Conservation (phyloP, 306 rosid genomes). For the Dalbergia cochinchinensis region DNA sequence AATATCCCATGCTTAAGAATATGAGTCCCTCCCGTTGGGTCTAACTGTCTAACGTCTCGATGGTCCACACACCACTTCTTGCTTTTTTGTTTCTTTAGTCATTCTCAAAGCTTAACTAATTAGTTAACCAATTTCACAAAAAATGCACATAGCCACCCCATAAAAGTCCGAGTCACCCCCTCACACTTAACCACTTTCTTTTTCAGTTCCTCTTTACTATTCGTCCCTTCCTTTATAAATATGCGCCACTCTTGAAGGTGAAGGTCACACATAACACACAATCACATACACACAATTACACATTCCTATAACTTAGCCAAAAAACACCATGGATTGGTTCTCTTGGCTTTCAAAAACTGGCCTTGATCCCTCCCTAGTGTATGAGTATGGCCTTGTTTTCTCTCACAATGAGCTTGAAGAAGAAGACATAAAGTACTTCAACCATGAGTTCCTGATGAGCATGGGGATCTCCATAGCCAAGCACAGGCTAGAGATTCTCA, state of each 20-base stretch:
- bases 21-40: too few species aligned
- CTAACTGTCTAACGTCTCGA: too few species aligned
- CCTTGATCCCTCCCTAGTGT: slow-evolving; percentile 79
- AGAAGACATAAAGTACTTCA: slow-evolving; percentile 83
- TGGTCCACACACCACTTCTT: slow-evolving; percentile 41
- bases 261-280: slow-evolving; percentile 34
- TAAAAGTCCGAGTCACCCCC: slow-evolving; percentile 41
- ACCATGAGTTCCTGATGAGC: slow-evolving; percentile 96
- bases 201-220: slow-evolving; percentile 41
- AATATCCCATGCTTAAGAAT: too few species aligned
- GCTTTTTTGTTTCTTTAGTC: slow-evolving; percentile 55
- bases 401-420: slow-evolving; percentile 91
- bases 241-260: slow-evolving; percentile 23
- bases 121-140: slow-evolving; percentile 34
- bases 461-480: slow-evolving; percentile 97
- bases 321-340: slow-evolving; percentile 85
- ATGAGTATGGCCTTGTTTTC: slow-evolving; percentile 84
- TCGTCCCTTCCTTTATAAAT: slow-evolving; percentile 30
- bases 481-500: slow-evolving; percentile 92
- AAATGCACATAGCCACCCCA: background rate
- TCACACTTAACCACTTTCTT: slow-evolving; percentile 40
- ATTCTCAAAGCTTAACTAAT: slow-evolving; percentile 68
- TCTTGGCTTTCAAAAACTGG: slow-evolving; percentile 87
- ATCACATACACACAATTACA: slow-evolving; percentile 14
- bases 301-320: slow-evolving; percentile 29